Evolutionary conservation across 2,329 filamentous ascomycete species (phyloP).

Genomic region (Talaromyces sp.): DNA sequence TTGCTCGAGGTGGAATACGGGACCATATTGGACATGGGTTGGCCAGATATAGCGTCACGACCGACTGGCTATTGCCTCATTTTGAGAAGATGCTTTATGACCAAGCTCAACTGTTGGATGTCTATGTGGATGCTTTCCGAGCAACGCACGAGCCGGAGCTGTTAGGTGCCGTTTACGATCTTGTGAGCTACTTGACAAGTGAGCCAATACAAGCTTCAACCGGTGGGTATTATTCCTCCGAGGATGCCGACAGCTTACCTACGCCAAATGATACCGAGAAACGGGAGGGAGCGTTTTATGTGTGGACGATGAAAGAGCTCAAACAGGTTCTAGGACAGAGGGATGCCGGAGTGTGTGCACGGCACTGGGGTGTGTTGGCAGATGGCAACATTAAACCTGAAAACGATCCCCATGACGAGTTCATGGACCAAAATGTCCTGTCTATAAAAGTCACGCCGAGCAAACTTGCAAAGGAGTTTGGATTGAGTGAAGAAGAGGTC

Average conservation of each 20-base stretch:
- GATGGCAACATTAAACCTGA: slow-evolving; percentile 82
- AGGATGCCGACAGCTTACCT: slow-evolving; percentile 83
- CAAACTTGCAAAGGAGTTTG: slow-evolving; percentile 72
- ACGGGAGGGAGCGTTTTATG: slow-evolving; percentile 88
- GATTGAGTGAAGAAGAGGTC: slow-evolving; percentile 67
- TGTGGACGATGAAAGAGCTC: slow-evolving; percentile 89
- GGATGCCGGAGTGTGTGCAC: slow-evolving; percentile 71
- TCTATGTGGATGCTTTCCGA: slow-evolving; percentile 85
- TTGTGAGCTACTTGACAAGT: slow-evolving; percentile 81
- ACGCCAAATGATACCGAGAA: slow-evolving; percentile 74
- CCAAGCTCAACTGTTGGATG: slow-evolving; percentile 77
- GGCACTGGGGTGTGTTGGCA: slow-evolving; percentile 78
- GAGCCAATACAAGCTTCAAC: slow-evolving; percentile 63
- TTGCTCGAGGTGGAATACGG: slow-evolving; percentile 70
- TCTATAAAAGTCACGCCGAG: slow-evolving; percentile 66
- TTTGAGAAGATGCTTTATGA: slow-evolving; percentile 98
- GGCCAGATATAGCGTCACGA: slow-evolving; percentile 81
- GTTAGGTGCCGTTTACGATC: slow-evolving; percentile 73
- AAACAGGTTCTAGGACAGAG: slow-evolving; percentile 69
- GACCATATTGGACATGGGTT: slow-evolving; percentile 78
- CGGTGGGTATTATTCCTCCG: slow-evolving; percentile 82
- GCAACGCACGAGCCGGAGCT: slow-evolving; percentile 68
- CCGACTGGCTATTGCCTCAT: slow-evolving; percentile 90
- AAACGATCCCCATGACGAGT: slow-evolving; percentile 88
- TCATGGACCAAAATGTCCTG: slow-evolving; percentile 89